These are phyloP conservation scores for Penicillium cosmopolitanum DNA, from an alignment of 495 filamentous ascomycete genomes.

Conservation along the genomic window DNA sequence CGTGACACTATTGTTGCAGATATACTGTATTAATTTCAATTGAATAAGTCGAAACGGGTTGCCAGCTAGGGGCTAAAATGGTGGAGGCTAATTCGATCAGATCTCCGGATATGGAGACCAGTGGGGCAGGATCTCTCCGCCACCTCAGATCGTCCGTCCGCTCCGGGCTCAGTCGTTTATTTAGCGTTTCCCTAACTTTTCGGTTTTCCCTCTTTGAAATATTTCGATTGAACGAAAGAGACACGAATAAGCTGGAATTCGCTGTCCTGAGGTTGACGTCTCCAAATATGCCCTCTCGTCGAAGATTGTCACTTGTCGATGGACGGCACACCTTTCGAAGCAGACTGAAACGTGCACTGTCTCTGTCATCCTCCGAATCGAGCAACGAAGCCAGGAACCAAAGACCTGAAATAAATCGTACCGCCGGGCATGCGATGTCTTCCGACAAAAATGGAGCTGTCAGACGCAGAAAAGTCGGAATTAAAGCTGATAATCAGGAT, in stretches of 20 bases:
- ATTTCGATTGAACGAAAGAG: neutral
- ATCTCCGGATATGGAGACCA: too few species aligned
- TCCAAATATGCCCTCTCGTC: neutral
- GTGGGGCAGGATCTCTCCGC: too few species aligned
- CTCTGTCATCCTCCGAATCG: slow-evolving; percentile 6
- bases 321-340: neutral
- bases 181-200: too few species aligned
- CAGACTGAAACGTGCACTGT: slow-evolving; percentile 3
- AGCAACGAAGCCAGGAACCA: neutral
- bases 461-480: neutral
- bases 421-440: neutral
- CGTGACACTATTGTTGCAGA: too few species aligned
- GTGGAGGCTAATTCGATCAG: too few species aligned
- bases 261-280: too few species aligned
- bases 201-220: too few species aligned
- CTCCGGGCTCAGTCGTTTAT: too few species aligned
- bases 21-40: too few species aligned
- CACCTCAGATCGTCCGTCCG: too few species aligned
- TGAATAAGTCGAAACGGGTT: too few species aligned
- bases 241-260: neutral
- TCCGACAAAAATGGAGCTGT: neutral
- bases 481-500: neutral
- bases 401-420: neutral
- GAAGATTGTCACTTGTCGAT: neutral
- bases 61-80: too few species aligned